These are phyloP conservation scores for Neopestalotiopsis rosae DNA, from an alignment of 2,329 filamentous ascomycete genomes.

Conservation along the genomic window DNA sequence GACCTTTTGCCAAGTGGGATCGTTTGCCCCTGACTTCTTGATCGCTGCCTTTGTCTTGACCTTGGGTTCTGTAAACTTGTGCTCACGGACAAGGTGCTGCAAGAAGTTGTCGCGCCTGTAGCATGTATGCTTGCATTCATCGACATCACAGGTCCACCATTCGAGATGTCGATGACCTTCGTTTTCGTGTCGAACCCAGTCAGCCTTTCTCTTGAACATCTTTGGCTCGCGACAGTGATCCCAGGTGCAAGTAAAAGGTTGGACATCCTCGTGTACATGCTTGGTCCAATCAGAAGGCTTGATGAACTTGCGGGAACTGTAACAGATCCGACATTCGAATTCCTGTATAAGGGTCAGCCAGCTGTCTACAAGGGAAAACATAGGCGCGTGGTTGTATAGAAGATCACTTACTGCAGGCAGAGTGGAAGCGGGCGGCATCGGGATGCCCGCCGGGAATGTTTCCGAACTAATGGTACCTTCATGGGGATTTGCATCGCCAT, in stretches of 20 bases:
- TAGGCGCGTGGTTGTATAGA: neutral
- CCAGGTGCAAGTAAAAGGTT: constrained; percentile 93
- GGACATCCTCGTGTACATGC: constrained; percentile 91
- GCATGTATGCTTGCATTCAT: constrained; percentile 82
- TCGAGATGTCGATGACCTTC: constrained; percentile 89
- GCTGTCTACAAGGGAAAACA: neutral
- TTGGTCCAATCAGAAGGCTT: constrained; percentile 98
- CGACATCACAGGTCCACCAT: constrained; percentile 86
- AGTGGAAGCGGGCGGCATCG: constrained; percentile 76
- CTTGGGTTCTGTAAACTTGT: constrained; percentile 84
- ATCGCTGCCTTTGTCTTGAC: constrained; percentile 74
- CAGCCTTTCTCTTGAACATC: constrained; percentile 93
- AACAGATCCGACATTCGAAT: constrained; percentile 90
- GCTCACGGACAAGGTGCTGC: constrained; percentile 89
- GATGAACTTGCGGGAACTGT: constrained; percentile 80
- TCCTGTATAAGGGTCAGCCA: constrained; percentile 44
- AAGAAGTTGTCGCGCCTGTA: constrained; percentile 92
- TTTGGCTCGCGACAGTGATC: constrained; percentile 82
- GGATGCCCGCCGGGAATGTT: constrained; percentile 81
- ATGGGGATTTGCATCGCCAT: constrained; percentile 69
- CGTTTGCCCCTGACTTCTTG: constrained; percentile 61
- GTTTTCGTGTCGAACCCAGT: constrained; percentile 95
- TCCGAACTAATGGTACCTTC: constrained; percentile 75
- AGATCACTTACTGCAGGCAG: constrained; percentile 65
- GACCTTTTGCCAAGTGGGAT: constrained; percentile 78